Evolutionary conservation across 1,284 basidiomycete genomes (phyloP).

Genomic region (Wolfiporia cocos): DNA sequence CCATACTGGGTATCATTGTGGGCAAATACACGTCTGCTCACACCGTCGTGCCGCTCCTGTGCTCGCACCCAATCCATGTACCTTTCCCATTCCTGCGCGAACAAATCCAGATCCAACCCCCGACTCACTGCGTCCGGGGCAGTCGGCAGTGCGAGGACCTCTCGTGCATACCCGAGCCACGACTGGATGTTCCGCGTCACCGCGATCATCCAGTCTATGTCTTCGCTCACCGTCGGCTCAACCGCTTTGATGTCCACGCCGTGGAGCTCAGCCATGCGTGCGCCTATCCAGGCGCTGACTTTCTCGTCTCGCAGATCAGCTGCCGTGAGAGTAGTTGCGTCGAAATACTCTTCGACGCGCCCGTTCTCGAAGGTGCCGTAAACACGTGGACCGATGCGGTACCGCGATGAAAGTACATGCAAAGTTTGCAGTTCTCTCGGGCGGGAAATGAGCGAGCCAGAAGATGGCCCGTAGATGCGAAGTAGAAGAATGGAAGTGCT

Average conservation of each 20-base stretch:
- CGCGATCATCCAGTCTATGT: slow-evolving; percentile 41
- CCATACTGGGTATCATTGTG: slow-evolving; percentile 96
- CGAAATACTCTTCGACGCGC: slow-evolving; percentile 89
- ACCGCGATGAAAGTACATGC: slow-evolving; percentile 80
- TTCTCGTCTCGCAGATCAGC: slow-evolving; percentile 70
- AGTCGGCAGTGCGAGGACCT: slow-evolving; percentile 53
- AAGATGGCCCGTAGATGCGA: slow-evolving; percentile 86
- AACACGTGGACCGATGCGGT: slow-evolving; percentile 85
- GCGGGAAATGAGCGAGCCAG: slow-evolving; percentile 80
- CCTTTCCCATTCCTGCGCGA: slow-evolving; percentile 55
- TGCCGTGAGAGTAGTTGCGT: slow-evolving; percentile 74
- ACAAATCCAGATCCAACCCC: slow-evolving; percentile 57
- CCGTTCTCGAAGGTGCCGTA: slow-evolving; percentile 94
- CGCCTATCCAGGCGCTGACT: slow-evolving; percentile 80
- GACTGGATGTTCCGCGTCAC: slow-evolving; percentile 54
- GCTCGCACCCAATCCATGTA: slow-evolving; percentile 68
- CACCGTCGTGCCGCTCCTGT: slow-evolving; percentile 47
- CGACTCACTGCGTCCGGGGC: slow-evolving; percentile 36
- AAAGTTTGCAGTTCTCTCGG: slow-evolving; percentile 80
- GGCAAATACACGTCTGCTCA: slow-evolving; percentile 66
- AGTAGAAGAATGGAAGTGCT: slow-evolving; percentile 68
- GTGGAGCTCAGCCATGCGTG: slow-evolving; percentile 91
- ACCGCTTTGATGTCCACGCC: slow-evolving; percentile 78
- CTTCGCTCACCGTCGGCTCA: slow-evolving; percentile 32
- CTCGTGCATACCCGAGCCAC: slow-evolving; percentile 60